Conservation (phyloP, 768 basidiomycete genomes). For the Calocybe gangraenosa region DNA sequence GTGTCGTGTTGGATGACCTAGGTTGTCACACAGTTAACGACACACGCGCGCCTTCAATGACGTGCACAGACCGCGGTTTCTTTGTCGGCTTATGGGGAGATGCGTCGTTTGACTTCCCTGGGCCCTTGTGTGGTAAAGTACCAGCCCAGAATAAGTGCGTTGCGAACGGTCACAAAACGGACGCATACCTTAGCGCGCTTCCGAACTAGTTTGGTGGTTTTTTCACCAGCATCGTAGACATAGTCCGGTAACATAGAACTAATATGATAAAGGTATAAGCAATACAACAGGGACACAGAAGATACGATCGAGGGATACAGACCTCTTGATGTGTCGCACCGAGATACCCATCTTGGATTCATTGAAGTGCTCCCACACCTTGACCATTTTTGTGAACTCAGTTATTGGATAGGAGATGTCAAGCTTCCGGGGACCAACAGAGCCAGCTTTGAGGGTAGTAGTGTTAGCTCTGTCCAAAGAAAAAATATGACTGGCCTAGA, state of each 20-base stretch:
- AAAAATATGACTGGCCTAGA: slow-evolving; percentile 14
- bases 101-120: slow-evolving; percentile 55
- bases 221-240: slow-evolving; percentile 79
- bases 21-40: slow-evolving; percentile 21
- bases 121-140: slow-evolving; percentile 38
- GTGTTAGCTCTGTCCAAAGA: slow-evolving; percentile 5
- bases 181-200: slow-evolving; percentile 70
- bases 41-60: slow-evolving; percentile 20
- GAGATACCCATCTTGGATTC: slow-evolving; percentile 91
- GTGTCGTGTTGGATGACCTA: slow-evolving; percentile 43
- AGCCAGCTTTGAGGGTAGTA: slow-evolving; percentile 50
- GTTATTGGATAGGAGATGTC: slow-evolving; percentile 97
- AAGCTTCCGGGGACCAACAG: slow-evolving; percentile 74
- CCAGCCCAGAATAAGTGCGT: slow-evolving; percentile 11
- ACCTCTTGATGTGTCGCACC: slow-evolving; percentile 92
- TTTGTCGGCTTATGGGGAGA: slow-evolving; percentile 76
- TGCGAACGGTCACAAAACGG: slow-evolving; percentile 1
- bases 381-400: slow-evolving; percentile 91
- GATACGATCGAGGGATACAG: slow-evolving; percentile 12
- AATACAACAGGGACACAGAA: slow-evolving; percentile 2
- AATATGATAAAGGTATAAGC: background rate
- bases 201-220: slow-evolving; percentile 62
- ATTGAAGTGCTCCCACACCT: slow-evolving; percentile 94
- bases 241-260: slow-evolving; percentile 78
- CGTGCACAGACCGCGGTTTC: slow-evolving; percentile 68